Evolutionary conservation across 495 filamentous ascomycete species (phyloP), one percentile per base, ranked within the genome.

Genomic region (Penicillium ochrochloron): DNA sequence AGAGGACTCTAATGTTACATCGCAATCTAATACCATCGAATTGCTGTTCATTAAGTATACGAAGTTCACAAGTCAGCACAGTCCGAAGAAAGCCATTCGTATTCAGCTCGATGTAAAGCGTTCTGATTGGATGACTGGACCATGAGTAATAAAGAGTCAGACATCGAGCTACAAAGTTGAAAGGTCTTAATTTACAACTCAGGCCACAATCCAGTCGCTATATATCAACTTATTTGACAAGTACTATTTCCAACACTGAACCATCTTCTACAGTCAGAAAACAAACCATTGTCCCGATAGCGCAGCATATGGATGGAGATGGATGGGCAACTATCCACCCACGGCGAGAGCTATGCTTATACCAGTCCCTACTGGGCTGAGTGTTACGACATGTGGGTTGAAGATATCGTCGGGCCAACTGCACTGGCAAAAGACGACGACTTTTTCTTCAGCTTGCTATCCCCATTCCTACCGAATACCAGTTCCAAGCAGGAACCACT

Each of bases 341-440:
- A 44, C 41, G 41, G 41, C n/a, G 5, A 44, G n/a, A 44, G 41
- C 41, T 44, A 44, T 44, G 41, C 41, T 44, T 44, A 44, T 21
- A 10, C 41, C n/a, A 44, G 41, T 44, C 41, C 41, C n/a, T 44
- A 44, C 41, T 44, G 41, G 41, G 41, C 41, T 2, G 41, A 44
- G n/a, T 44, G 21, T 7, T 44, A 44, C 41, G 41, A 44, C n/a
- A 44, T 44, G 41, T 44, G 41, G 41, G 41, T 44, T 19, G 41
- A 44, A 11, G 41, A 44, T 1, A 44, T 44, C 8, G 9, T 44
- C 10, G 41, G 41, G 8, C 9, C 41, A 10, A 9, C 41, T 3
- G 41, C 41, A 10, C 41, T 44, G 8, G n/a, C 41, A 44, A 44
- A 44, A 44, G 41, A 44, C n/a, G 41, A 44, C 6, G 41, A 44